phyloP scores from a whole-genome alignment of 768 basidiomycete genomes.

The Boletus eberwhitei region DNA sequence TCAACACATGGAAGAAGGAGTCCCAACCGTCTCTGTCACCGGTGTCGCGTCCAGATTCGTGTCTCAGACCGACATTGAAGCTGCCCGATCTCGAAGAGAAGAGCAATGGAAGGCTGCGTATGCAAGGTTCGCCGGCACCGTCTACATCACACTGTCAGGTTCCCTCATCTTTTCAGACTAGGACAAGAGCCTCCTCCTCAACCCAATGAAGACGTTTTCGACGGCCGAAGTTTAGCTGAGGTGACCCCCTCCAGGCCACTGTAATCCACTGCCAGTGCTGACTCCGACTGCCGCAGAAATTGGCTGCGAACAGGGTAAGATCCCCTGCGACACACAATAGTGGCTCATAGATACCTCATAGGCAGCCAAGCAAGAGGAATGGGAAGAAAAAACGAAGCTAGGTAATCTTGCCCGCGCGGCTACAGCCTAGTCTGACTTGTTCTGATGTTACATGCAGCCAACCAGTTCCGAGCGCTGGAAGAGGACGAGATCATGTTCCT shows the following conservation, averaged over 20 bases:
- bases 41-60: conserved; percentile 83
- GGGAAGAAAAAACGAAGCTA: conserved; percentile 87
- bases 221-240: conserved; percentile 87
- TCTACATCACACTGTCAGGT: not conserved
- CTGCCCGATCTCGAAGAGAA: conserved; percentile 65
- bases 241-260: conserved; percentile 43
- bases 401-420: conserved; percentile 25
- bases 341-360: conserved; percentile 28
- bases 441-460: conserved; percentile 45
- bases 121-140: conserved; percentile 50
- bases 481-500: conserved; percentile 90
- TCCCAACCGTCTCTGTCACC: conserved; percentile 70
- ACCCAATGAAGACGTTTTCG: conserved; percentile 72
- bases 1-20: conserved; percentile 55
- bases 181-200: conserved; percentile 82
- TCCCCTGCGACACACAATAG: not conserved
- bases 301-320: conserved; percentile 81
- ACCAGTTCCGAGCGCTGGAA: conserved; percentile 85
- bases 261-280: conserved; percentile 8
- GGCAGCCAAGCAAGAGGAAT: conserved; percentile 91
- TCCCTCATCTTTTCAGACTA: conserved; percentile 42
- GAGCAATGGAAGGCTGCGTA: conserved; percentile 92
- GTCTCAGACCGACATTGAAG: conserved; percentile 73
- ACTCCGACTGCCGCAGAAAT: conserved; percentile 52
- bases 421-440: conserved; percentile 4